Percentiles rank a stretch among this genome's conserved stretches.
phyloP scores from a whole-genome alignment of 345 rosid species.

The Jatropha curcas region DNA sequence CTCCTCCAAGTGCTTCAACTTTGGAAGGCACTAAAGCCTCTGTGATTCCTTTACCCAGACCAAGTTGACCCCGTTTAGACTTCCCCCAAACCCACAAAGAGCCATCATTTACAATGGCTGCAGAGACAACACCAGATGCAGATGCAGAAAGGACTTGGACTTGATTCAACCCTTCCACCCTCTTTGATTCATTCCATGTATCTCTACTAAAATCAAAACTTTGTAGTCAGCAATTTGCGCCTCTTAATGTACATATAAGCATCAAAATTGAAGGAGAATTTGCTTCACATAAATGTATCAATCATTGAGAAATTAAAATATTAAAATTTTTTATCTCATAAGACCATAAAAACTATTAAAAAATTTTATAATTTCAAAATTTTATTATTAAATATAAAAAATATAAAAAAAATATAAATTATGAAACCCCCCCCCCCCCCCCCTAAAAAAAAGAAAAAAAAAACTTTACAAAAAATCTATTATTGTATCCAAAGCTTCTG shows the following conservation, averaged over 20 bases:
- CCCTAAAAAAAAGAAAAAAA: no score
- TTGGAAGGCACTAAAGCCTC: slow-evolving; percentile 61
- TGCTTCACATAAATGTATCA: not conserved
- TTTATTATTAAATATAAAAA: no score
- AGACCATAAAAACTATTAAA: no score
- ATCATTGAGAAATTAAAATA: not conserved
- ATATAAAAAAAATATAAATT: no score
- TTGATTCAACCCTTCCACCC: slow-evolving; percentile 60
- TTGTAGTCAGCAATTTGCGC: not conserved
- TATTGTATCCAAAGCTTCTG: no score
- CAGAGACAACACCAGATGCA: slow-evolving; percentile 88
- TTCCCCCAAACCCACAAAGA: slow-evolving; percentile 97
- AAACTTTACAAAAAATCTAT: no score
- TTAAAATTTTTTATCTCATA: no score
- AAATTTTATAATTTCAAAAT: no score
- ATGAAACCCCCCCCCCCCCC: no score
- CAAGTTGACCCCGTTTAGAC: slow-evolving; percentile 96
- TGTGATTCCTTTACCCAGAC: slow-evolving; percentile 64
- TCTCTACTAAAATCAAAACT: slow-evolving; percentile 37
- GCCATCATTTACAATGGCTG: slow-evolving; percentile 74
- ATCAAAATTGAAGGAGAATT: no score
- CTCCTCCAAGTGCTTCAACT: slow-evolving; percentile 60
- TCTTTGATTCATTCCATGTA: slow-evolving; percentile 62
- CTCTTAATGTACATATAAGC: no score
- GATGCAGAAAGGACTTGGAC: slow-evolving; percentile 57